Evolutionary conservation across 1,284 basidiomycete species (phyloP), one percentile per base, ranked within the genome.

Genomic region (Pulchroboletus neoregius): DNA sequence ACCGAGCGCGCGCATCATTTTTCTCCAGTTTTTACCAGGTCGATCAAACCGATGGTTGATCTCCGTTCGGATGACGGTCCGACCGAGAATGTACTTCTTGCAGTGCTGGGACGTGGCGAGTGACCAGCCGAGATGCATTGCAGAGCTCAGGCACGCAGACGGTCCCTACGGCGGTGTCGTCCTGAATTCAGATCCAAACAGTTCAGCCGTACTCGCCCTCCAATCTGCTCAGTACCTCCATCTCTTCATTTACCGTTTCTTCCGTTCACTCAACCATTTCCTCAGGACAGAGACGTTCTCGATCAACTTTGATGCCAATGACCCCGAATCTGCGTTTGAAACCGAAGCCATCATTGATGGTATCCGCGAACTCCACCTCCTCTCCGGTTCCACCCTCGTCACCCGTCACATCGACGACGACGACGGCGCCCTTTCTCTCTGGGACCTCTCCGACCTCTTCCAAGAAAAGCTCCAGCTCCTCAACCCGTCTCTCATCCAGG

Each of bases 31-130:
- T 52, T 48, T 82, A 0, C 72, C 73, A 1, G 67, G 63, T 0
- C 53, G 63, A 27, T 63, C 59, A 1, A 61, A 62, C 16, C 63
- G 68, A 6, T 76, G 70, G 61, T 58, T 84, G 1, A 53, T 83
- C 22, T 75, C 74, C 0, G 58, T 79, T 22, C 64, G 60, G 15
- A 60, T 62, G 58, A 61, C 53, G 15, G 56, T 40, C n/a, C 48
- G 28, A 6, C 58, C 42, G 18, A 45, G 58, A 11, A 39, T 55
- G n/a, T 74, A 70, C 33, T 61, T 59, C 7, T 45, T 82, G 28
- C 73, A 76, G 41, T 79, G 78, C 46, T 83, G 81, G 81, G 77
- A 82, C 49, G 38, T 76, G 6, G 36, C 49, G 0, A 0, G 15
- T 3, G 28, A 42, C 6, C 20, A 38, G 22, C 68, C 72, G 0